Evolutionary conservation across 1,139 yeast species (phyloP).

Genomic region (Candida freyschussii): DNA sequence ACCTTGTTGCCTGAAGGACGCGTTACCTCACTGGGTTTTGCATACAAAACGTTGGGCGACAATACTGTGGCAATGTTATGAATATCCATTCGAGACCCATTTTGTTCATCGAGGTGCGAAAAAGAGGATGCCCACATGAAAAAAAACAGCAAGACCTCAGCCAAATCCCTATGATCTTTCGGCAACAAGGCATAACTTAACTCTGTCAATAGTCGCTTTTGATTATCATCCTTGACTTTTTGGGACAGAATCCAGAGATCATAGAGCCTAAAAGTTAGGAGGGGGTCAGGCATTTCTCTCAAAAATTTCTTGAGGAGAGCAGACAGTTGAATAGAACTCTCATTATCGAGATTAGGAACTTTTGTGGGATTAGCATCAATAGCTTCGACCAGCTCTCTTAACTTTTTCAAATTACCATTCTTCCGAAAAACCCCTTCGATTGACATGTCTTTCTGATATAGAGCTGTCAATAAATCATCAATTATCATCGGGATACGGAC

Average conservation of each 20-base stretch:
- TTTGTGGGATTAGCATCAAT: slow-evolving; percentile 72
- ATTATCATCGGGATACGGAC: slow-evolving; percentile 80
- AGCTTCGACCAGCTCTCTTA: slow-evolving; percentile 68
- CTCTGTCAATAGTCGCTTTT: slow-evolving; percentile 56
- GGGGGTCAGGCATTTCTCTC: slow-evolving; percentile 89
- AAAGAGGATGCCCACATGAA: slow-evolving; percentile 96
- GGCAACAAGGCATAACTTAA: slow-evolving; percentile 80
- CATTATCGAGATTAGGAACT: slow-evolving; percentile 68
- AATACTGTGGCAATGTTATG: slow-evolving; percentile 94
- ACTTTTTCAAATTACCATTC: slow-evolving; percentile 87
- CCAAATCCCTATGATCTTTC: slow-evolving; percentile 71
- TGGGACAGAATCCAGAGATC: slow-evolving; percentile 81
- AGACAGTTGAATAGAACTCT: slow-evolving; percentile 88
- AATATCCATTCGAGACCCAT: slow-evolving; percentile 95
- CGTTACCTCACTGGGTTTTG: slow-evolving; percentile 32
- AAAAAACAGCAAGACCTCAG: slow-evolving; percentile 83
- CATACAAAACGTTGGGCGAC: slow-evolving; percentile 82
- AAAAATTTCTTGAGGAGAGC: slow-evolving; percentile 89
- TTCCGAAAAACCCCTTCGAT: slow-evolving; percentile 95
- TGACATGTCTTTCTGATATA: slow-evolving; percentile 91
- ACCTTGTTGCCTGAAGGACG: slow-evolving; percentile 25
- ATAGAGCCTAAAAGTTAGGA: slow-evolving; percentile 72
- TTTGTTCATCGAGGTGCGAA: slow-evolving; percentile 79
- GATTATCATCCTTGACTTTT: slow-evolving; percentile 42
- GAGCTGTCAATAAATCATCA: slow-evolving; percentile 79